These are phyloP conservation scores for Agaricus sinodeliciosus DNA, from an alignment of 768 basidiomycete species.

Conservation along the genomic window DNA sequence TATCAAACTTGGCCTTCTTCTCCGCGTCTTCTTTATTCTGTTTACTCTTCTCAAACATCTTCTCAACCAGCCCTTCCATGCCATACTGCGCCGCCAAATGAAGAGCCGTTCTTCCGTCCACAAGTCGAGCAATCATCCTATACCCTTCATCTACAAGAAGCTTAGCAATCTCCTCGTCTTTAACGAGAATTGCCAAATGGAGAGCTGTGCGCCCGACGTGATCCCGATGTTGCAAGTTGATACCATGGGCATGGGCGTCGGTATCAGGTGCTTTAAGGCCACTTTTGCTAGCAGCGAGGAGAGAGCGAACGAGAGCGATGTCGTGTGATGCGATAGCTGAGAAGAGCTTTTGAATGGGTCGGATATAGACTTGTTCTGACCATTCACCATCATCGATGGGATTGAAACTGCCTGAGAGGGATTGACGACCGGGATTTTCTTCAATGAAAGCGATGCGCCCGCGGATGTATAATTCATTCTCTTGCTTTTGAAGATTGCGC, in stretches of 20 bases:
- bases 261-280: slow-evolving; percentile 3
- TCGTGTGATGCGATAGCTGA: slow-evolving; percentile 44
- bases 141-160: slow-evolving; percentile 51
- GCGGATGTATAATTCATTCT: slow-evolving; percentile 47
- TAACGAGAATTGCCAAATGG: slow-evolving; percentile 49
- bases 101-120: slow-evolving; percentile 48
- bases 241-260: slow-evolving; percentile 9
- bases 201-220: slow-evolving; percentile 56
- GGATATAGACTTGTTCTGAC: slow-evolving; percentile 56
- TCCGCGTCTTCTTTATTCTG: slow-evolving; percentile 27
- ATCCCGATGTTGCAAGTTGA: slow-evolving; percentile 48
- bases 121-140: slow-evolving; percentile 47
- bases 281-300: slow-evolving; percentile 31
- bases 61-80: slow-evolving; percentile 33
- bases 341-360: slow-evolving; percentile 48
- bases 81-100: slow-evolving; percentile 52
- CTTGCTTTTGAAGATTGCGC: slow-evolving; percentile 40
- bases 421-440: slow-evolving; percentile 57
- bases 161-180: slow-evolving; percentile 37
- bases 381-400: slow-evolving; percentile 65
- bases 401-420: slow-evolving; percentile 56
- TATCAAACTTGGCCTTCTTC: slow-evolving; percentile 16
- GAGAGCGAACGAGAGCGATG: slow-evolving; percentile 17
- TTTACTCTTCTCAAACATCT: slow-evolving; percentile 44
- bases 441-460: slow-evolving; percentile 51